Conservation (phyloP, 1,139 yeast species). For the Arxiozyma slooffiae region DNA sequence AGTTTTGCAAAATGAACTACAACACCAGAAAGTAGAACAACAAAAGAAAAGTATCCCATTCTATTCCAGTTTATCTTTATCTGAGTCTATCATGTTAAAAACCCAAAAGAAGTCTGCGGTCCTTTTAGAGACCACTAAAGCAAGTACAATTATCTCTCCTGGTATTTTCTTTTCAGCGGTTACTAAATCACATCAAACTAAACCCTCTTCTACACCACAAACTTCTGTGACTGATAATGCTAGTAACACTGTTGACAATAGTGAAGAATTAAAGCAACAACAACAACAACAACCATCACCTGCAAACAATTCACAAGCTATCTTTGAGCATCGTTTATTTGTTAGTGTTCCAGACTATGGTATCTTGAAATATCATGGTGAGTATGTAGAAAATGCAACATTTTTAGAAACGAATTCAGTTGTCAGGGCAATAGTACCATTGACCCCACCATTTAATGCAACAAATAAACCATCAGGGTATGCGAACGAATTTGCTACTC, state of each 20-base stretch:
- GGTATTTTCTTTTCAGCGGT: constrained; percentile 63
- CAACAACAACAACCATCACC: no score
- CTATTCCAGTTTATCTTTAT: constrained; percentile 22
- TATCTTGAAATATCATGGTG: constrained; percentile 57
- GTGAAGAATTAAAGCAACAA: constrained; percentile 4
- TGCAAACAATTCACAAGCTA: neutral
- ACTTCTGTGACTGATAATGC: neutral
- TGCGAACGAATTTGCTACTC: constrained; percentile 76
- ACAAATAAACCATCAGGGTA: constrained; percentile 68
- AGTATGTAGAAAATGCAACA: constrained; percentile 74
- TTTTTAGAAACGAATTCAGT: constrained; percentile 52
- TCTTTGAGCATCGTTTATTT: constrained; percentile 41
- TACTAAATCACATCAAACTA: constrained; percentile 24
- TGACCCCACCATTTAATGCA: constrained; percentile 64
- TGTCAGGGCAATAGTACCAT: constrained; percentile 65
- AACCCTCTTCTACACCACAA: neutral
- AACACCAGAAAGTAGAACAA: constrained; percentile 35
- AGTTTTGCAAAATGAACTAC: constrained; percentile 38
- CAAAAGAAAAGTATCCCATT: constrained; percentile 29
- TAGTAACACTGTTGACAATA: neutral
- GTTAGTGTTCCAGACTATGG: constrained; percentile 81
- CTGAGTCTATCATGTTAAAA: constrained; percentile 29
- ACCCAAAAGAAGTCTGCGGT: constrained; percentile 37
- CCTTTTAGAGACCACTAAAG: constrained; percentile 33
- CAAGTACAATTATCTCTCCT: constrained; percentile 59